A percentile compares a stretch with the other conserved stretches of the same genome.
Evolutionary conservation across 352 stramenopile genomes (phyloP).

Genomic region (Phytophthora multivora): DNA sequence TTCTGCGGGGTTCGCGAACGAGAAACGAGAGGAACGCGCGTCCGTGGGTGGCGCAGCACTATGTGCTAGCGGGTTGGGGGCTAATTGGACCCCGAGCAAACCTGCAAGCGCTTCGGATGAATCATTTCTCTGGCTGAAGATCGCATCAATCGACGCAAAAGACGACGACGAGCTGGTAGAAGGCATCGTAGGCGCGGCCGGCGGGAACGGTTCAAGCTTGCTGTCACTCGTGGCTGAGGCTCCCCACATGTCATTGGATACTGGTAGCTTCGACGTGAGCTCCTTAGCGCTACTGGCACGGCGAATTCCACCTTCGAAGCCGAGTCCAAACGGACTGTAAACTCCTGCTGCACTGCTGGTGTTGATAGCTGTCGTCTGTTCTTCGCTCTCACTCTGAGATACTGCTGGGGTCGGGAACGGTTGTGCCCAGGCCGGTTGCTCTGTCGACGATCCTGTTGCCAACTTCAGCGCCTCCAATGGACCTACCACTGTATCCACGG

Average conservation of each 20-base stretch:
- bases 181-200: constrained; percentile 8
- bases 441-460: constrained; percentile 57
- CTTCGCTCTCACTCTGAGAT: constrained; percentile 44
- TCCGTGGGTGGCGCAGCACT: constrained; percentile 40
- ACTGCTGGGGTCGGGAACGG: constrained; percentile 64
- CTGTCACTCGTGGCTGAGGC: constrained; percentile 21
- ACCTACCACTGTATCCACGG: constrained; percentile 45
- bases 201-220: constrained; percentile 19
- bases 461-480: constrained; percentile 77
- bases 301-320: constrained; percentile 71
- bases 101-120: constrained; percentile 74
- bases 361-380: constrained; percentile 3
- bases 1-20: constrained; percentile 71
- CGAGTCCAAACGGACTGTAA: constrained; percentile 78
- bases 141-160: constrained; percentile 85
- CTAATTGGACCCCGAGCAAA: constrained; percentile 65
- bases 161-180: constrained; percentile 49
- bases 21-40: constrained; percentile 72
- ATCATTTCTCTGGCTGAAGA: constrained; percentile 79
- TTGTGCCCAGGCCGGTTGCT: constrained; percentile 71
- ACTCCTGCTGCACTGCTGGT: constrained; percentile 31
- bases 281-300: constrained; percentile 35
- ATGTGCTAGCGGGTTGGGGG: constrained; percentile 48
- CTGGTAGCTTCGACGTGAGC: constrained; percentile 16
- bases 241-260: constrained; percentile 32